Conservation (phyloP, 257 asterid species). For the Solanum acaule region DNA sequence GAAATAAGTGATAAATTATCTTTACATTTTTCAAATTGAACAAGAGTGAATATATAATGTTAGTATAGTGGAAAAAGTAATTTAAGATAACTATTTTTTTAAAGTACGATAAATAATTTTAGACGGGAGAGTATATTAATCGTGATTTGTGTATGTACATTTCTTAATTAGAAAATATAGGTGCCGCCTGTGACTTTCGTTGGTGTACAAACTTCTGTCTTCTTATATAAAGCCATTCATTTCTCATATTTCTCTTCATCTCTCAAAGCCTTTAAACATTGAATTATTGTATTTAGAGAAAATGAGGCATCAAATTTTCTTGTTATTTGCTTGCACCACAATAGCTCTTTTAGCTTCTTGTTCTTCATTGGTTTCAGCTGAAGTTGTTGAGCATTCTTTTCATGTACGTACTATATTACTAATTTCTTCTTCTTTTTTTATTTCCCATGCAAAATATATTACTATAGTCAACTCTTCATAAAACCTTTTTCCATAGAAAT, state of each 20-base stretch:
- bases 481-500: not conserved
- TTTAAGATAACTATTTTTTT: accelerated
- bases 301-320: not conserved
- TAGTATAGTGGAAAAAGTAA: not conserved
- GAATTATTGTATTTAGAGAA: not conserved
- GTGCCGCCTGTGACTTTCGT: not conserved
- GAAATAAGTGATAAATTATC: not conserved
- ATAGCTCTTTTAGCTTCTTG: not conserved
- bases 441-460: not conserved
- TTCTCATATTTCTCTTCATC: not conserved
- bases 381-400: constrained; percentile 5
- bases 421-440: not conserved
- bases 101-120: not conserved
- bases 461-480: not conserved
- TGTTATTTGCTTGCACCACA: not conserved
- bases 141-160: not conserved
- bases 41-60: too few relatives aligned
- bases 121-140: not conserved
- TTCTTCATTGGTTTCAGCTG: not conserved
- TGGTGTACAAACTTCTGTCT: not conserved
- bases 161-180: not conserved
- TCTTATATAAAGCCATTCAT: not conserved
- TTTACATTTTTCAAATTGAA: not conserved
- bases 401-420: not conserved
- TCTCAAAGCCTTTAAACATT: not conserved